These are phyloP conservation scores for Pachyrhizus erosus DNA, from an alignment of 306 rosid species.

Conservation along the genomic window DNA sequence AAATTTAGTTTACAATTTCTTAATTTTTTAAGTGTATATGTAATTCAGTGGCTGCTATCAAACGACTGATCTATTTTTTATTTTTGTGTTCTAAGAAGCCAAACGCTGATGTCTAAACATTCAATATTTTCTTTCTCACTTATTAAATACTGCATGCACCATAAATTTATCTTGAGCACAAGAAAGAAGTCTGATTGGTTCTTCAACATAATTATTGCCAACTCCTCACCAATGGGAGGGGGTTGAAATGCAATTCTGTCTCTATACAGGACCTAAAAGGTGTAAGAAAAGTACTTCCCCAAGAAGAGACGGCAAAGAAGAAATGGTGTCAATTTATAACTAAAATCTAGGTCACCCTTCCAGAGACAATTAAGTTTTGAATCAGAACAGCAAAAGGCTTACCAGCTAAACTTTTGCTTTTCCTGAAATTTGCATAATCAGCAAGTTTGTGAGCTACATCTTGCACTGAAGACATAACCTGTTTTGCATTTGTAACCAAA, in stretches of 20 bases:
- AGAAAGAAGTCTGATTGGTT: conserved; percentile 12
- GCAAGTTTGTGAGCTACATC: conserved; percentile 85
- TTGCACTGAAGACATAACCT: conserved; percentile 80
- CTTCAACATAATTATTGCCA: conserved; percentile 19
- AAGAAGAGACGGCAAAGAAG: neutral
- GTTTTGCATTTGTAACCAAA: conserved; percentile 91
- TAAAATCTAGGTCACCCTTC: conserved; percentile 27
- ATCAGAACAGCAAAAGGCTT: conserved; percentile 33
- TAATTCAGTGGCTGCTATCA: neutral
- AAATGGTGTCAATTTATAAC: conserved; percentile 4
- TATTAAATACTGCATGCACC: neutral
- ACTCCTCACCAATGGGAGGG: neutral
- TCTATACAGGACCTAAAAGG: neutral
- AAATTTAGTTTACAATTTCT: conserved; percentile 23
- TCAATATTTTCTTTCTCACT: conserved; percentile 9
- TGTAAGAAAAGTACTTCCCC: neutral
- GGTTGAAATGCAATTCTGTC: conserved; percentile 25
- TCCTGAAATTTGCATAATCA: conserved; percentile 75
- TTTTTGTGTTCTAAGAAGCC: conserved; percentile 9
- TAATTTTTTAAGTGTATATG: neutral
- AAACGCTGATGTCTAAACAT: neutral
- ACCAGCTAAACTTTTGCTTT: conserved; percentile 59
- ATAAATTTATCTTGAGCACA: neutral
- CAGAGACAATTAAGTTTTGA: neutral
- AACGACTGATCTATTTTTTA: conserved; percentile 3